Evolutionary conservation across 1,284 basidiomycete species (phyloP), one percentile per base, ranked within the genome.

Genomic region (Cronartium ribicola): DNA sequence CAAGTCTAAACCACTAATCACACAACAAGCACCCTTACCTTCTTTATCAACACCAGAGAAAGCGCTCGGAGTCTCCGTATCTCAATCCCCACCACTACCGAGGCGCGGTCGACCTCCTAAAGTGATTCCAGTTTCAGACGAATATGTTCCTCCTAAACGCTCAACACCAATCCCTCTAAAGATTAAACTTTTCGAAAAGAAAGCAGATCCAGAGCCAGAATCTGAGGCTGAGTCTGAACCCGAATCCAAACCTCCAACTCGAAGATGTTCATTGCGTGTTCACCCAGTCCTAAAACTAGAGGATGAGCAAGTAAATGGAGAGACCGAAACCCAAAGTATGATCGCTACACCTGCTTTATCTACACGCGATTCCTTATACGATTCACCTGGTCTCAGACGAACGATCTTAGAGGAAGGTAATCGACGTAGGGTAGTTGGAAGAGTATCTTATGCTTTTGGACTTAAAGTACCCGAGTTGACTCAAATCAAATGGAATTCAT

Each of bases 361-460:
- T n/a, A n/a, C n/a, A n/a, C n/a, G n/a, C n/a, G 57, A 73, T 17
- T 66, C 62, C n/a, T 37, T 73, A 20, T 73, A 73, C 37, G 57
- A 66, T 11, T 61, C 57, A 48, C 5, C 11, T 0, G 43, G 36
- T 17, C 57, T 66, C 17, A 60, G 71, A 61, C 46, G 55, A 40
- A 60, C 41, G 22, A 65, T 66, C 1, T 61, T 67, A 46, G 72
- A 67, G 62, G 72, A 67, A 41, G 36, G 66, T 7, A 61, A 62
- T 17, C 67, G 72, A 75, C n/a, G 51, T 20, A 10, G 51, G 10
- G 29, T 20, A n/a, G 29, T 43, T 4, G 44, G 59, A 2, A 57
- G 72, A 57, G n/a, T 51, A n/a, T 22, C 20, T 10, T 67, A 75
- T 67, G 72, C 65, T 37, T 66, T 75, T 37, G 72, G 72, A 11